Evolutionary conservation across 495 filamentous ascomycete genomes (phyloP).

Genomic region (Acidiella bohemica): DNA sequence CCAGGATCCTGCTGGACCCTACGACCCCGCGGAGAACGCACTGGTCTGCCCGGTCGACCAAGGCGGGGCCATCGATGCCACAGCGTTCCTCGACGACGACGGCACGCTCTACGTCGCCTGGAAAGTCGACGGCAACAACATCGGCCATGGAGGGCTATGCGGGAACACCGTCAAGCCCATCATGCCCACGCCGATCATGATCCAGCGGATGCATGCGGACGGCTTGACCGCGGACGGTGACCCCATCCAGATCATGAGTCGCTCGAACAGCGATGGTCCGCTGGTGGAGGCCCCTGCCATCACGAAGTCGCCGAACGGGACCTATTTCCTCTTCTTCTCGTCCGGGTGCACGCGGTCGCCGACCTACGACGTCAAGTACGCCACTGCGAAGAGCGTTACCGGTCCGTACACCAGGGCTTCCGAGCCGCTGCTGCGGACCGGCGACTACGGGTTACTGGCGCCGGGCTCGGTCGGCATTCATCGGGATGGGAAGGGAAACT

Average conservation of each 20-base stretch:
- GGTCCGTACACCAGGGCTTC: constrained; percentile 15
- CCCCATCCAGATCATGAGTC: constrained; percentile 12
- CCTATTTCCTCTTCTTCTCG: constrained; percentile 21
- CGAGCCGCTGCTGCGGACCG: constrained; percentile 1
- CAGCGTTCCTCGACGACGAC: constrained; percentile 12
- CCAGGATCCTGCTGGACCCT: constrained; percentile 19
- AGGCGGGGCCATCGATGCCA: constrained; percentile 22
- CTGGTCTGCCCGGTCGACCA: constrained; percentile 20
- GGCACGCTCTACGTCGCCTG: constrained; percentile 26
- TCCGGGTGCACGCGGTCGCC: constrained; percentile 17
- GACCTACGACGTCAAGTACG: constrained; percentile 20
- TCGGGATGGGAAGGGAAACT: constrained; percentile 3
- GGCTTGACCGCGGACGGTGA: constrained; percentile 13
- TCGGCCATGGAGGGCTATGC: constrained; percentile 20
- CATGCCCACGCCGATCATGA: constrained; percentile 20
- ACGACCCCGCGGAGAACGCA: constrained; percentile 12
- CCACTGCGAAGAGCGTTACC: constrained; percentile 12
- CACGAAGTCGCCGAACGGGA: constrained; percentile 7
- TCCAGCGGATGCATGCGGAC: constrained; percentile 14
- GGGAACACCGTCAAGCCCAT: constrained; percentile 19
- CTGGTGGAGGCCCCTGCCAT: constrained; percentile 19
- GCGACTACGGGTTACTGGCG: constrained; percentile 5
- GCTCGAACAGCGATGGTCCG: constrained; percentile 13
- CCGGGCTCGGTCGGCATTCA: constrained; percentile 7
- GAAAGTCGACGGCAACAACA: constrained; percentile 36